Evolutionary conservation across 176 grass and related monocot species (phyloP), one percentile per base, ranked within the genome.

Genomic region (Eleusine indica): DNA sequence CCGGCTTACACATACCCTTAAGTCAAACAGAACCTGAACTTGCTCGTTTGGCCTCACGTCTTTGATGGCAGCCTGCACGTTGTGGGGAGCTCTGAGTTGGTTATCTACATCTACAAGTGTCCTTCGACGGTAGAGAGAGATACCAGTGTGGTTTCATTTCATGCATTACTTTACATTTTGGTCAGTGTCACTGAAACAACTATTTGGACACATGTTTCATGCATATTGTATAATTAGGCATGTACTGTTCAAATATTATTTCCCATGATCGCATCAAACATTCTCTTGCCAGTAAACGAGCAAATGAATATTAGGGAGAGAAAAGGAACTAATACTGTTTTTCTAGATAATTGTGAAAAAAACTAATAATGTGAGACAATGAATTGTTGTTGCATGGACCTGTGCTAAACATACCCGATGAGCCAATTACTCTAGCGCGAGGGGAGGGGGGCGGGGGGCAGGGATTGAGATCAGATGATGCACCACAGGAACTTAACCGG

Each of bases 101-200:
- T 42, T 60, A 73, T 80, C 84, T 46, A 79, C 66, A 72, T 80
- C 84, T 46, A 79, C 75, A 72, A 65, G 47, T 66, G 68, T 74
- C 66, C 13, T 71, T 22, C 5, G 35, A 56, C 49, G 51, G 66
- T 35, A 39, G 35, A 56, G 53, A 53, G 51, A 54, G 19, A 28
- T 40, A 40, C 25, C 64, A 3, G 68, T 25, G 25, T 25, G 25
- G 25, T 25, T 25, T 25, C 25, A 25, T 73, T 66, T 76, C 76
- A 32, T 41, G 66, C 66, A 52, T 42, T 13, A 69, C 32, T 17
- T 40, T 40, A 56, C 78, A 5, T 25, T 66, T 35, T 21, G 46
- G 58, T 80, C 32, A 35, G 58, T 73, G 44, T 54, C 84, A 30
- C 35, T 54, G 18, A 46, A 35, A 29, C 3, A 30, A 73, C 19